Evolutionary conservation across 1,284 basidiomycete genomes (phyloP), one percentile per base, ranked within the genome.

Genomic region (Lignosus rhinocerotis): DNA sequence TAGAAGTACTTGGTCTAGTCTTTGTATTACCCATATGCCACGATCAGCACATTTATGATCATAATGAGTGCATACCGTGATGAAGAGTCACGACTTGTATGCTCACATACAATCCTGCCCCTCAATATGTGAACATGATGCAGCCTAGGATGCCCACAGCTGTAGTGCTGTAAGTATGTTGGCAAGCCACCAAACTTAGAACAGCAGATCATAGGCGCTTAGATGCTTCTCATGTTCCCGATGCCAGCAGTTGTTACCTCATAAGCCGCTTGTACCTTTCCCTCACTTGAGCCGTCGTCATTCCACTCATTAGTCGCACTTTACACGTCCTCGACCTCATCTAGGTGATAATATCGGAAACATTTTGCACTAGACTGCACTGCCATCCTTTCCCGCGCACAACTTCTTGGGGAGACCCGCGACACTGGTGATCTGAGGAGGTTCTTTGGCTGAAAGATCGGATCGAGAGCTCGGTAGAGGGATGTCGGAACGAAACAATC

Each of bases 401-500:
- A 41, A 17, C 14, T n/a, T 30, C 47, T 39, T 7, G 12, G n/a
- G n/a, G 30, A 42, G 16, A 48, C 36, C 30, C 45, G 38, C 30
- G 46, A 36, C 19, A 6, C 6, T 7, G 34, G 34, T n/a, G 12
- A 33, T 8, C 36, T 38, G 21, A 19, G 11, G 14, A 16, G 34
- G 9, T 36, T 6, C 9, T 34, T 32, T 48, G 17, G 31, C 30
- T 52, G 9, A 17, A 46, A 34, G 16, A 31, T 32, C 19, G 12
- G 30, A 42, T 21, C 10, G 30, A 52, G 21, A 39, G n/a, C 25
- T 5, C 8, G 30, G 14, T 41, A 19, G 34, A 10, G 45, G 36
- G 2, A 64, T 64, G 62, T 50, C 59, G 14, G 60, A 64, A 11
- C 55, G 57, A 12, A 42, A 45, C 7, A n/a, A 53, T 31, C 51